Percentiles rank a stretch among this genome's conserved stretches.
Conservation (phyloP, 2,329 filamentous ascomycete species). For the Pestalotiopsis sp. region DNA sequence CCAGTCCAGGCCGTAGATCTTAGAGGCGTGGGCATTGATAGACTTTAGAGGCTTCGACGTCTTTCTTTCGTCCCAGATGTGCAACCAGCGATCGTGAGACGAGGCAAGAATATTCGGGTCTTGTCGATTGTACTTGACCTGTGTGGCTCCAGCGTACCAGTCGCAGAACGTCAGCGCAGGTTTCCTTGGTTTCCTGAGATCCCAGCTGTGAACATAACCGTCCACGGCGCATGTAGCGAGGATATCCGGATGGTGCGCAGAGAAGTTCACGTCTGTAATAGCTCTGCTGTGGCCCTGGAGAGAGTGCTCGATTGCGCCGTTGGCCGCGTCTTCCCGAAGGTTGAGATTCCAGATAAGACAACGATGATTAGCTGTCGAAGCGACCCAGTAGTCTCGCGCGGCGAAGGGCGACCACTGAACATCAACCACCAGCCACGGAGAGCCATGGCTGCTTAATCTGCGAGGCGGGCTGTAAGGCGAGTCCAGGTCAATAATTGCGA, state of each 20-base stretch:
- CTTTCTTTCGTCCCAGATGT: constrained; percentile 87
- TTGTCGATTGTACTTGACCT: constrained; percentile 92
- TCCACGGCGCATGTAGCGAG: constrained; percentile 91
- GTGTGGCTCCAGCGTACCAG: constrained; percentile 90
- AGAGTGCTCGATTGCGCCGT: constrained; percentile 78
- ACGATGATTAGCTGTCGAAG: constrained; percentile 91
- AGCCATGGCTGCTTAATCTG: constrained; percentile 76
- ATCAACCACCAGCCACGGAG: constrained; percentile 93
- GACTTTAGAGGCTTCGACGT: constrained; percentile 77
- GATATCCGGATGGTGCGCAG: constrained; percentile 85
- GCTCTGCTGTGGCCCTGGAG: constrained; percentile 83
- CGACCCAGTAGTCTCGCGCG: constrained; percentile 86
- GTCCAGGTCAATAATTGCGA: constrained; percentile 90
- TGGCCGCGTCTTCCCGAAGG: constrained; percentile 69
- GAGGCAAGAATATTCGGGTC: constrained; percentile 86
- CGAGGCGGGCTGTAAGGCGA: constrained; percentile 85
- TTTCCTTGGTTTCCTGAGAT: constrained; percentile 71
- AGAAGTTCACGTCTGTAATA: constrained; percentile 96
- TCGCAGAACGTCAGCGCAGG: constrained; percentile 83
- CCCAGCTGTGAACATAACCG: constrained; percentile 92
- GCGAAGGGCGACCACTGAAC: constrained; percentile 97
- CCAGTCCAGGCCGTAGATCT: constrained; percentile 96
- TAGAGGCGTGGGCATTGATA: constrained; percentile 85
- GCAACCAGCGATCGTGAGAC: constrained; percentile 82
- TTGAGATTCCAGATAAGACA: constrained; percentile 93